phyloP scores from a whole-genome alignment of 129 eudicot species.

The Smallanthus sonchifolius region DNA sequence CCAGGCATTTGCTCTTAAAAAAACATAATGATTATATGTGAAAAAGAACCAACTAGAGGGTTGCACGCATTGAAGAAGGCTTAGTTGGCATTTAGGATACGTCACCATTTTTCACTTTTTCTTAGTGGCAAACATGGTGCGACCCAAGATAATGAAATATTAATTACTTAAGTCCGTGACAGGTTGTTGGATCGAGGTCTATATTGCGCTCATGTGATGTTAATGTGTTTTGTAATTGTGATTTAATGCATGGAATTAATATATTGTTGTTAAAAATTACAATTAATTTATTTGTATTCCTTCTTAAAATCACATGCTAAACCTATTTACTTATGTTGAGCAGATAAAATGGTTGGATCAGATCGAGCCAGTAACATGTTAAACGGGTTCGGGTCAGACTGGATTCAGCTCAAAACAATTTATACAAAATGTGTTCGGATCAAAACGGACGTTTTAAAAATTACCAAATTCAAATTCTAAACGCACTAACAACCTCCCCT shows the following conservation, averaged over 20 bases:
- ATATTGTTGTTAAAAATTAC: neutral
- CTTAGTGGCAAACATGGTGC: neutral
- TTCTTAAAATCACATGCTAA: no score
- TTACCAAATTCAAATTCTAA: neutral
- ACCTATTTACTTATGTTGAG: no score
- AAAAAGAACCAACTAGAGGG: neutral
- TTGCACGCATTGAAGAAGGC: neutral
- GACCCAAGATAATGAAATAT: neutral
- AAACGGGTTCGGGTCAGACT: no score
- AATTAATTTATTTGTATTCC: neutral
- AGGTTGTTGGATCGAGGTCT: neutral
- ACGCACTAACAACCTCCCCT: neutral
- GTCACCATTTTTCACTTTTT: neutral
- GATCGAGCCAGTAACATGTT: no score
- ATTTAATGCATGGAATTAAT: neutral
- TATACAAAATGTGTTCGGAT: no score
- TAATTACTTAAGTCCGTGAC: neutral
- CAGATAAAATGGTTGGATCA: no score
- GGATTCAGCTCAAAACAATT: no score
- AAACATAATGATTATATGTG: neutral
- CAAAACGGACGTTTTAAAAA: no score
- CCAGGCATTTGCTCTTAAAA: no score
- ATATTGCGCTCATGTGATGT: neutral
- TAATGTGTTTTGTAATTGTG: no score
- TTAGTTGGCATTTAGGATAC: neutral